These are phyloP conservation scores for Triticum monococcum DNA, from an alignment of 176 grass and related monocot species.

Conservation along the genomic window DNA sequence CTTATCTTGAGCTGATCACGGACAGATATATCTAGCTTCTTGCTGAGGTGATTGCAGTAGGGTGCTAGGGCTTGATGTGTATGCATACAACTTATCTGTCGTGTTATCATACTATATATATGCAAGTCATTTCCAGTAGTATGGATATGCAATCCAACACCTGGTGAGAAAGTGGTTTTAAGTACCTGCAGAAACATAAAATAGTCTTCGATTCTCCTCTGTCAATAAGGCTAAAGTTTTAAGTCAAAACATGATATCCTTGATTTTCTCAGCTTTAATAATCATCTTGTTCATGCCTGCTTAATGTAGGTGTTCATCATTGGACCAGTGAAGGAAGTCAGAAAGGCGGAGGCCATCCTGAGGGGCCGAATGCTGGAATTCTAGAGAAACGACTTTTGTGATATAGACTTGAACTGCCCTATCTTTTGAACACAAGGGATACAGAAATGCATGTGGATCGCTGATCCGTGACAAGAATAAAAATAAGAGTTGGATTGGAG, in stretches of 20 bases:
- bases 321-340: slow-evolving; percentile 74
- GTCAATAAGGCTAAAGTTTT: not conserved
- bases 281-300: not conserved
- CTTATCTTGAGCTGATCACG: not conserved
- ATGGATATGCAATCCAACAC: not conserved
- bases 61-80: not conserved
- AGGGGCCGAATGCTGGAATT: slow-evolving; percentile 70
- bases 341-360: slow-evolving; percentile 87
- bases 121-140: slow-evolving; percentile 19
- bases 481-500: slow-evolving; percentile 20
- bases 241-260: not conserved
- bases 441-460: slow-evolving; percentile 26
- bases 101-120: not conserved
- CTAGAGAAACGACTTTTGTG: slow-evolving; percentile 33
- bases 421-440: slow-evolving; percentile 30
- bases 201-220: not conserved
- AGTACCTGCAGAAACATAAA: not conserved
- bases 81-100: slow-evolving; percentile 11
- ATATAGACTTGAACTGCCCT: not conserved
- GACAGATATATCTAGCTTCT: not conserved
- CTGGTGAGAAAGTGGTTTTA: slow-evolving; percentile 15
- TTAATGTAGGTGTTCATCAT: slow-evolving; percentile 88
- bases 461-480: slow-evolving; percentile 17
- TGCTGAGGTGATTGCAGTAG: too few relatives aligned
- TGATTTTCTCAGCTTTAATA: not conserved